Evolutionary conservation across 2,329 filamentous ascomycete species (phyloP).

Genomic region (Penicillium sp.): DNA sequence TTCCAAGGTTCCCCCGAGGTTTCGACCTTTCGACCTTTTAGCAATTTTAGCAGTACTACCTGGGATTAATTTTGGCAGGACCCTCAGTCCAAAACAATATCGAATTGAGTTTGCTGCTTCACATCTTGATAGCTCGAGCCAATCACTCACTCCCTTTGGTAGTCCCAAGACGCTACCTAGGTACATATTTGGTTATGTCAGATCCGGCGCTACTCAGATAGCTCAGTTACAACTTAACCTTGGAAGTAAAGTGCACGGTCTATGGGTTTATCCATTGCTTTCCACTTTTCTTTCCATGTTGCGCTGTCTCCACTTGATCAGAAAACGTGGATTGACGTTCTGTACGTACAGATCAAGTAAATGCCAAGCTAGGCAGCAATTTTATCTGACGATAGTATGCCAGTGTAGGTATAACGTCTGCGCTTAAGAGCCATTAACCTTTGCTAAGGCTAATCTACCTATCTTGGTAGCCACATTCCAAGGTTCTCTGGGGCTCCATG

Average conservation of each 20-base stretch:
- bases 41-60: too few species aligned
- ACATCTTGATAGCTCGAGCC: not conserved
- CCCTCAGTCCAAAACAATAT: not conserved
- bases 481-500: too few species aligned
- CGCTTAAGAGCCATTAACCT: not conserved
- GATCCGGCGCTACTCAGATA: not conserved
- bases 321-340: not conserved
- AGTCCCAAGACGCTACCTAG: not conserved
- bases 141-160: not conserved
- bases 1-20: too few species aligned
- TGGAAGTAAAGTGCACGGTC: not conserved
- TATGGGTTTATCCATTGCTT: not conserved
- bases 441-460: not conserved
- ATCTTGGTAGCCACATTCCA: not conserved
- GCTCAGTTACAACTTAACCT: not conserved
- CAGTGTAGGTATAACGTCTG: not conserved
- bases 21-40: too few species aligned
- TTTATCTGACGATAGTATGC: not conserved
- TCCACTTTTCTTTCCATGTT: not conserved
- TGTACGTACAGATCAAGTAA: not conserved
- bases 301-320: not conserved
- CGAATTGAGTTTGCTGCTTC: not conserved
- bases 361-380: not conserved
- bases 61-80: too few species aligned
- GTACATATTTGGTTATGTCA: not conserved